Evolutionary conservation across 164 flowering plant species (phyloP).

Genomic region (Vitis riparia): DNA sequence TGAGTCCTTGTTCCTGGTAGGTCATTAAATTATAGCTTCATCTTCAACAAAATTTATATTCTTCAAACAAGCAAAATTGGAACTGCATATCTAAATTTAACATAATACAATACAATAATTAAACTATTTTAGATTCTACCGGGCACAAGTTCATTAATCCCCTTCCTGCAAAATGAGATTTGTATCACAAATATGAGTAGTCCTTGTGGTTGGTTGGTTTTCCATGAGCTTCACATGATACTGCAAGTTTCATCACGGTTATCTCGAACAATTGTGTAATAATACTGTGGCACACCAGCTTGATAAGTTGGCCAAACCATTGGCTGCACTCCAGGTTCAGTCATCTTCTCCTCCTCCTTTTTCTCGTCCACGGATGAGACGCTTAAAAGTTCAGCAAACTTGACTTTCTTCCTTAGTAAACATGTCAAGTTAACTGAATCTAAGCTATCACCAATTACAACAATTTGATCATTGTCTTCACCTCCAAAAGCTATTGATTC

Average conservation of each 20-base stretch:
- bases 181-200: too few relatives aligned
- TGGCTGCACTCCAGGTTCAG: not conserved
- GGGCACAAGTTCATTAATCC: too few relatives aligned
- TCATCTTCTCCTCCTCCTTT: not conserved
- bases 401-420: not conserved
- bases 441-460: not conserved
- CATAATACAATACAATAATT: too few relatives aligned
- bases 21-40: too few relatives aligned
- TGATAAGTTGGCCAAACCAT: not conserved
- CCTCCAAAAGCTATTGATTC: not conserved
- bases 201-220: too few relatives aligned
- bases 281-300: not conserved
- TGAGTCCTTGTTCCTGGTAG: too few relatives aligned
- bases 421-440: not conserved
- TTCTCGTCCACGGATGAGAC: not conserved
- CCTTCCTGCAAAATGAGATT: too few relatives aligned
- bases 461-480: not conserved
- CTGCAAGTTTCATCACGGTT: not conserved
- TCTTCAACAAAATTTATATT: too few relatives aligned
- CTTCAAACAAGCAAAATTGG: too few relatives aligned
- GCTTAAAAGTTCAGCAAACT: not conserved
- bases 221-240: not conserved
- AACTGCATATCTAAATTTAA: too few relatives aligned
- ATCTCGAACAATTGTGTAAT: not conserved
- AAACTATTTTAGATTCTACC: too few relatives aligned